Percentiles rank a stretch among this genome's conserved stretches.
Evolutionary conservation across 495 filamentous ascomycete species (phyloP).

Genomic region (Pseudomonodictys pantanalensis): DNA sequence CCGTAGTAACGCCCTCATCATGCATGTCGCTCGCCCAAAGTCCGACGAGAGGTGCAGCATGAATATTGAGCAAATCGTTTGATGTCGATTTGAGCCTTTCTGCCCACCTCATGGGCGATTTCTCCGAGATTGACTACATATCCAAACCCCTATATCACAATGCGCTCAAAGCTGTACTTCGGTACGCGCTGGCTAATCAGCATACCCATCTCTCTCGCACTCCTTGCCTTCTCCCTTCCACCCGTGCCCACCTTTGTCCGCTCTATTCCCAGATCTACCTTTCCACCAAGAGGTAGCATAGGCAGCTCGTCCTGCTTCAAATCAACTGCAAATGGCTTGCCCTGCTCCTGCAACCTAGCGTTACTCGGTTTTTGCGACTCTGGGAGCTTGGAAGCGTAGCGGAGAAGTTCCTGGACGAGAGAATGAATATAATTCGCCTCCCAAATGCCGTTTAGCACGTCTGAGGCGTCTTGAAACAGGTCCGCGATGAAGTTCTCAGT

Average conservation of each 20-base stretch:
- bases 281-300: slow-evolving; percentile 69
- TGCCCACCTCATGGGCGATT: too few species aligned
- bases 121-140: too few species aligned
- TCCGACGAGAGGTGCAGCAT: too few species aligned
- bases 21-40: too few species aligned
- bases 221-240: slow-evolving; percentile 63
- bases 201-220: slow-evolving; percentile 65
- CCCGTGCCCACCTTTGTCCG: slow-evolving; percentile 56
- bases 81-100: too few species aligned
- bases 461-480: slow-evolving; percentile 70
- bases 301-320: slow-evolving; percentile 39
- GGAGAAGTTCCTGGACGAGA: slow-evolving; percentile 66
- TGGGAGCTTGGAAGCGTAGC: slow-evolving; percentile 46
- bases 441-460: slow-evolving; percentile 71
- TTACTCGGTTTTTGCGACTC: slow-evolving; percentile 22
- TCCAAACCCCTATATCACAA: slow-evolving; percentile 50
- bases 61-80: too few species aligned
- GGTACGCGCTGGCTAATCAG: slow-evolving; percentile 68
- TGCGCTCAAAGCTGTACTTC: slow-evolving; percentile 73
- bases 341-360: slow-evolving; percentile 10
- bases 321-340: slow-evolving; percentile 15
- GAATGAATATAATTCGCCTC: slow-evolving; percentile 68
- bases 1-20: too few species aligned
- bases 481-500: slow-evolving; percentile 62
- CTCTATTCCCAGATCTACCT: slow-evolving; percentile 55